A percentile compares a stretch with the other conserved stretches of the same genome.
Conservation (phyloP, 257 asterid species). For the Jacaranda copaia region DNA sequence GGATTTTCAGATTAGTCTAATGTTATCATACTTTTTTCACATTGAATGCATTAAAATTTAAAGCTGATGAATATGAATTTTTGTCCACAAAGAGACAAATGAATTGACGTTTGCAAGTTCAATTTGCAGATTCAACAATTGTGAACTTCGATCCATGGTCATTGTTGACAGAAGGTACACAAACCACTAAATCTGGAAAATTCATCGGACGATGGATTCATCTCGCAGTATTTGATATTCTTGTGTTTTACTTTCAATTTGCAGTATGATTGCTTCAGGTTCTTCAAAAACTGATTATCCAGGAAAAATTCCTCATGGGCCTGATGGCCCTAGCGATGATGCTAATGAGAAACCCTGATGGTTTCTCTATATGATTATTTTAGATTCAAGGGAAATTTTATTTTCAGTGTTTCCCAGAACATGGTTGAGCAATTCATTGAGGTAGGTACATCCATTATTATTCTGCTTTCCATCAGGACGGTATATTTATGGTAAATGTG, state of each 20-base stretch:
- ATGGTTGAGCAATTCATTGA: constrained; percentile 22
- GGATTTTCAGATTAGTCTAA: not conserved
- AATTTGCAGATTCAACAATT: constrained; percentile 76
- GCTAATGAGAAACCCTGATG: constrained; percentile 37
- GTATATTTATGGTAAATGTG: not conserved
- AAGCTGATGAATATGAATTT: constrained; percentile 5
- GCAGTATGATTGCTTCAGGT: constrained; percentile 68
- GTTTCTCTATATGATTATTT: constrained; percentile 25
- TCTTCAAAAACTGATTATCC: constrained; percentile 66
- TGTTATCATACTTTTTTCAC: not conserved
- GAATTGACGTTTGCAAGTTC: constrained; percentile 24
- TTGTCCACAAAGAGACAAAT: not conserved
- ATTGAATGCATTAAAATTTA: not conserved
- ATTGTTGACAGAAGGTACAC: constrained; percentile 81
- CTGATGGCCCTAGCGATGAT: constrained; percentile 66
- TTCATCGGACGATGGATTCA: not conserved
- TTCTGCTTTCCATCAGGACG: not conserved
- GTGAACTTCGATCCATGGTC: constrained; percentile 87
- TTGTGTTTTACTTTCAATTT: constrained; percentile 19
- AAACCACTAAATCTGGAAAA: not conserved
- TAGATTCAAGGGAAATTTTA: constrained; percentile 17
- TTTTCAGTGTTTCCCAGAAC: constrained; percentile 13
- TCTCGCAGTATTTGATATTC: not conserved
- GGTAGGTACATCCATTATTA: constrained; percentile 19
- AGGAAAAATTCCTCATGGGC: constrained; percentile 73